A percentile compares a stretch with the other conserved stretches of the same genome.
Evolutionary conservation across 805 yeast species (phyloP).

Genomic region (Brettanomyces nanus): DNA sequence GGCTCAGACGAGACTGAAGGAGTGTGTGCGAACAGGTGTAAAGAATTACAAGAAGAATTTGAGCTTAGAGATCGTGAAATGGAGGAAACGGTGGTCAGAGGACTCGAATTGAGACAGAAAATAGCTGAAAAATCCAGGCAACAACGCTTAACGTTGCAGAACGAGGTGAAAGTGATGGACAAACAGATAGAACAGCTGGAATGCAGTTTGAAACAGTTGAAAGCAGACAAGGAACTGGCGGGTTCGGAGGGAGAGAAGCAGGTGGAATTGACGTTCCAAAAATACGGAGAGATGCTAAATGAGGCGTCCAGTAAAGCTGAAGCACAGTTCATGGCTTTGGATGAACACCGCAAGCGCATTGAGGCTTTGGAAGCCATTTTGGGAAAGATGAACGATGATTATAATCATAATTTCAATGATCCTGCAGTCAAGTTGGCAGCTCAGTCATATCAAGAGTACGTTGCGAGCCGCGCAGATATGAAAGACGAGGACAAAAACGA

Average conservation of each 20-base stretch:
- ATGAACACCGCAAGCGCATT: neutral
- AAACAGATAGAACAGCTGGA: constrained; percentile 19
- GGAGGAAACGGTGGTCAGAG: constrained; percentile 22
- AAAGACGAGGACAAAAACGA: constrained; percentile 1
- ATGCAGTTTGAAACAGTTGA: constrained; percentile 15
- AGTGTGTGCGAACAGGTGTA: constrained; percentile 52
- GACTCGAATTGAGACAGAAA: constrained; percentile 26
- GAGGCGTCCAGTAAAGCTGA: neutral
- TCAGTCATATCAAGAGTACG: constrained; percentile 40
- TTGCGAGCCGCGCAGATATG: constrained; percentile 28
- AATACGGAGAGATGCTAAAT: neutral
- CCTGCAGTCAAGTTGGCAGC: constrained; percentile 75
- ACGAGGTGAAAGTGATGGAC: constrained; percentile 8
- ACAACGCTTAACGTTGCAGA: constrained; percentile 11
- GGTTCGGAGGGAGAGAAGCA: constrained; percentile 1
- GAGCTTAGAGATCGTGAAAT: constrained; percentile 11
- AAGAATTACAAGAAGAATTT: constrained; percentile 37
- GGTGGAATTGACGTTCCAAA: neutral
- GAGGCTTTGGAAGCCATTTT: constrained; percentile 39
- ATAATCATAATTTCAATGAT: constrained; percentile 81
- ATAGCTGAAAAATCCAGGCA: constrained; percentile 24
- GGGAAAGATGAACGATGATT: constrained; percentile 41
- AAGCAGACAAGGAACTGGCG: constrained; percentile 1
- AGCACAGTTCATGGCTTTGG: neutral
- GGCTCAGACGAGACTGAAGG: constrained; percentile 73